Base-by-base conservation (phyloP, 257 asterid genomes). In the Nicotiana benthamiana region DNA sequence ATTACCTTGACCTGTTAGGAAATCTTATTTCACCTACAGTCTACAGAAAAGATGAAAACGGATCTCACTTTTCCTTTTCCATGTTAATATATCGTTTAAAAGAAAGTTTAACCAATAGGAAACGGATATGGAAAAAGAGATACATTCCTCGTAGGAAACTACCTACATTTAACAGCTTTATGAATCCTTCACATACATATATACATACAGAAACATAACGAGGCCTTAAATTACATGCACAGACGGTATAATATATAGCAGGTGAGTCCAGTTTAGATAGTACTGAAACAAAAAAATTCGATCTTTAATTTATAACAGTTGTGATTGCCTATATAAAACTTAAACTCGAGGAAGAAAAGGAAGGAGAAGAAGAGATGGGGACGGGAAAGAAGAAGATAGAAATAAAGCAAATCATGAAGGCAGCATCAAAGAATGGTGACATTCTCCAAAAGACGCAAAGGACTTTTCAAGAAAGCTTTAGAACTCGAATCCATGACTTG, bases 381-480 rank as follows among this genome's bases (percentile, higher is more conserved):
- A 79, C 82, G 9, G 65, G 77, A 34, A 79, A 64, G 65, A 79
- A 79, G 76, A 64, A 64, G 64, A 79, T 79, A 24, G 65, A 79
- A 20, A 79, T 64, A 32, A 79, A 79, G 77, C 54, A 65, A 46
- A 79, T 62, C 5, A 16, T 30, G 51, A 79, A 79, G 30, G 52
- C 51, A 34, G 32, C 52, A 28, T 26, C 82, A 28, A 28, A 64
- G 82, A 51, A 65, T 79, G 82, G 82, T 64, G 10, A 64, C 82
- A 6, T 79, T 79, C 63, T 43, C 64, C 2, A 79, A 79, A 22
- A 79, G 82, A 48, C 77, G 82, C 9, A 15, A 17, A 22, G 68
- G 67, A 1, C 52, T 80, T 26, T 53, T 80, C 40, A 80, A 65
- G 54, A 80, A 80, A 68, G 57, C 83, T 16, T 26, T 18, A 22